A percentile compares a stretch with the other conserved stretches of the same genome.
Conservation (phyloP, 2,329 filamentous ascomycete genomes). For the Alternaria postmessia region DNA sequence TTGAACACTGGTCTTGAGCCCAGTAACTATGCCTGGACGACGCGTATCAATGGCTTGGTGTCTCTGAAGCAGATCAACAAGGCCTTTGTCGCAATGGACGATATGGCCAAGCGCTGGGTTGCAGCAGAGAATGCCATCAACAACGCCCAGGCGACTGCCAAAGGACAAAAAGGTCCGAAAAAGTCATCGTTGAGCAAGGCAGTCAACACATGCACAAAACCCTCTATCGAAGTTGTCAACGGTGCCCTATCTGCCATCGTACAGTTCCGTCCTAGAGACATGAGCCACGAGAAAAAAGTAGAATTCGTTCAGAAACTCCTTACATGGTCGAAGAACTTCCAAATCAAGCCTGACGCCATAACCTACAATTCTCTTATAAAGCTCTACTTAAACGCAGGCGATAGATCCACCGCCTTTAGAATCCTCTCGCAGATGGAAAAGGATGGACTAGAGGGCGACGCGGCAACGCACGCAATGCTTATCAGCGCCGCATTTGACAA, state of each 20-base stretch:
- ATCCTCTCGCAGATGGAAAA: slow-evolving; percentile 68
- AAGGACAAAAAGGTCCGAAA: slow-evolving; percentile 18
- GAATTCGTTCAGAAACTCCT: slow-evolving; percentile 51
- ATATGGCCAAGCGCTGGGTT: slow-evolving; percentile 71
- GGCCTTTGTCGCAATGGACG: slow-evolving; percentile 70
- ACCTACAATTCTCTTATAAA: slow-evolving; percentile 76
- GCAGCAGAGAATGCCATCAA: slow-evolving; percentile 41
- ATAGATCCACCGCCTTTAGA: slow-evolving; percentile 58
- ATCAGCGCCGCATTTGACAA: slow-evolving; percentile 66
- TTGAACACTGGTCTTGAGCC: slow-evolving; percentile 64
- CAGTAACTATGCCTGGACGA: slow-evolving; percentile 74
- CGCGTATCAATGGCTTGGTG: slow-evolving; percentile 72
- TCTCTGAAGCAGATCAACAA: slow-evolving; percentile 60
- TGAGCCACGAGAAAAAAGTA: slow-evolving; percentile 52
- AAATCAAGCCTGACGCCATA: slow-evolving; percentile 56
- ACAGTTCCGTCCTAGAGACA: slow-evolving; percentile 33
- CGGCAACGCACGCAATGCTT: slow-evolving; percentile 77
- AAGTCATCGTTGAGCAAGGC: slow-evolving; percentile 26
- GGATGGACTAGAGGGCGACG: slow-evolving; percentile 65
- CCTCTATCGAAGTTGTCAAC: slow-evolving; percentile 72
- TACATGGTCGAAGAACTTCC: slow-evolving; percentile 52
- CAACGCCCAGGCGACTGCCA: slow-evolving; percentile 15
- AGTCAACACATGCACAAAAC: slow-evolving; percentile 61
- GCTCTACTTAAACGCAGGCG: slow-evolving; percentile 62
- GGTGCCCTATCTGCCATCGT: slow-evolving; percentile 72